Conservation (phyloP, 1,284 basidiomycete genomes). For the Gymnopus androsaceus region DNA sequence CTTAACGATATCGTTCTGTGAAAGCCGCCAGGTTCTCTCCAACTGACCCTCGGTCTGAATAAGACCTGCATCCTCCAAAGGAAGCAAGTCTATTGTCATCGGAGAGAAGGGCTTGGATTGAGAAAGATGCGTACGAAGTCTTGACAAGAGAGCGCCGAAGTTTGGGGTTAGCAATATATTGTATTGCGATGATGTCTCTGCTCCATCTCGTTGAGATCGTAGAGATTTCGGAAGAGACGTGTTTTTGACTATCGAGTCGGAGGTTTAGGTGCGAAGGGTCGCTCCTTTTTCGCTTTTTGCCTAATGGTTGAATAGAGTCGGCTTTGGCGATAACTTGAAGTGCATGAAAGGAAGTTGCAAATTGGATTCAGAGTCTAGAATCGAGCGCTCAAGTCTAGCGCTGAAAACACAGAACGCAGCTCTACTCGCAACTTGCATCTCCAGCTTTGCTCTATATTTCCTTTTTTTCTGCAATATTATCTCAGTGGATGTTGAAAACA, state of each 20-base stretch:
- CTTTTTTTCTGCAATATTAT: too few species aligned
- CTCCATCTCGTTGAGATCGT: slow-evolving; percentile 45
- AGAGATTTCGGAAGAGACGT: slow-evolving; percentile 65
- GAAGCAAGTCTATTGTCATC: slow-evolving; percentile 67
- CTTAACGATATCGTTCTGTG: slow-evolving; percentile 77
- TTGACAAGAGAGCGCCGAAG: slow-evolving; percentile 69
- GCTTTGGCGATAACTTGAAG: slow-evolving; percentile 76
- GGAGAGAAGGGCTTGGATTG: slow-evolving; percentile 59
- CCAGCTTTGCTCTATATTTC: too few species aligned
- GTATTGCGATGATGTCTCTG: slow-evolving; percentile 41
- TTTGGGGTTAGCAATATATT: slow-evolving; percentile 76
- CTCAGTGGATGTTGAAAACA: too few species aligned
- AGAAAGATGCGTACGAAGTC: slow-evolving; percentile 57
- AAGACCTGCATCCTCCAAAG: slow-evolving; percentile 60
- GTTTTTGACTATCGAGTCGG: slow-evolving; percentile 58
- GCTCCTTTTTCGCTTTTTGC: slow-evolving; percentile 40
- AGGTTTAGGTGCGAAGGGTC: slow-evolving; percentile 36
- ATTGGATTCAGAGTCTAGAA: too few species aligned
- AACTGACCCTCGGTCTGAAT: slow-evolving; percentile 76
- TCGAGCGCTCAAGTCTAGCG: too few species aligned
- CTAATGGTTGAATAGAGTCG: slow-evolving; percentile 54
- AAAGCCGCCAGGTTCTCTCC: slow-evolving; percentile 89
- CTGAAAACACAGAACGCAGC: too few species aligned
- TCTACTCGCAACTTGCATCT: too few species aligned
- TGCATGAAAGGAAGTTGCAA: too few species aligned